Evolutionary conservation across 164 flowering plant genomes (phyloP), one percentile per base, ranked within the genome.

Genomic region (Sextonia rubra): DNA sequence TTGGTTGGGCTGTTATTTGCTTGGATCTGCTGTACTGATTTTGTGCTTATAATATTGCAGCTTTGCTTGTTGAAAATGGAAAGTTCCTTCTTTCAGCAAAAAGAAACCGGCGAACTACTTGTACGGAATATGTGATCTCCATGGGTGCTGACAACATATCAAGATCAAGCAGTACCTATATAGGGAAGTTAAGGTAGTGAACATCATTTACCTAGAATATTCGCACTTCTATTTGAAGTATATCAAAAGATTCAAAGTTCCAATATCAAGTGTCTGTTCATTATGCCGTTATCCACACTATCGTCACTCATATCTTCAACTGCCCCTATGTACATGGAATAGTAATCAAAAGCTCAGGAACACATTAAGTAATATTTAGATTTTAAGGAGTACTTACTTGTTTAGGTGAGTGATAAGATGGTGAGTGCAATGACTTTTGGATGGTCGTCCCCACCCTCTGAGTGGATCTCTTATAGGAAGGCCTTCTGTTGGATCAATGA

Each of bases 31-130:
- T 52, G 22, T 5, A 14, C 22, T 47, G 22, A 65, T 52, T 60
- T 29, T 22, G 15, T 64, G 69, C 52, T 78, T 70, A 12, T 1
- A 47, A 20, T 70, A 37, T 69, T 79, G 69, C 90, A 91, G 98
- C 90, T 75, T 83, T 90, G 86, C 88, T 90, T 30, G 94, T 90
- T 74, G 98, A 93, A 77, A 93, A 87, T 81, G 98, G 98, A 60
- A 93, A 93, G 74, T 93, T 93, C 72, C 98, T 91, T 80, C 95
- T 93, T 58, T 91, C 98, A 69, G 98, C 98, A n/a, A 91, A 90
- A 76, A 85, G 97, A 69, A 89, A 85, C 18, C 80, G 97, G 71
- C 82, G 97, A 82, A 90, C 98, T 70, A 91, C 98, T 47, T 86
- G 86, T 84, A 90, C 95, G 1, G 95, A 91, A 74, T 93, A 93